These are phyloP conservation scores for Xanthoconium purpureum DNA, from an alignment of 768 basidiomycete genomes.

Conservation along the genomic window DNA sequence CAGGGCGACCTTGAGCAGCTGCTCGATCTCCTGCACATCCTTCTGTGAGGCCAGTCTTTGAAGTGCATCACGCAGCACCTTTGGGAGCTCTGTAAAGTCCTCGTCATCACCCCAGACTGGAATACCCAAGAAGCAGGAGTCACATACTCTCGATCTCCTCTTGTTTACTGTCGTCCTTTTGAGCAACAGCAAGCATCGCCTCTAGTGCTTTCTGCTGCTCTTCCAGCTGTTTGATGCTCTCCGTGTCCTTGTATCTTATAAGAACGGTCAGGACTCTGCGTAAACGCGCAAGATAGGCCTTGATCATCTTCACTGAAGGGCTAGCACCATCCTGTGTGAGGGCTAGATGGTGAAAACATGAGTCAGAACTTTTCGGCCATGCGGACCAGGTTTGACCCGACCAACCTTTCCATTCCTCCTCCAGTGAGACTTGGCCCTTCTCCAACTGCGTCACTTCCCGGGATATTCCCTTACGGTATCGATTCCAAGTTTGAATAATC, in stretches of 20 bases:
- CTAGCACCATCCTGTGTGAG: neutral
- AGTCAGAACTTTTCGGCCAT: neutral
- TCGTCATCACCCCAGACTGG: too few species aligned
- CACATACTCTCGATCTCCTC: too few species aligned
- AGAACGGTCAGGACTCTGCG: neutral
- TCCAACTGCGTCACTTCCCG: neutral
- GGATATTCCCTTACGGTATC: neutral
- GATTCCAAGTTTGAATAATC: neutral
- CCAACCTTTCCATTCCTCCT: neutral
- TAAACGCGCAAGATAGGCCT: neutral
- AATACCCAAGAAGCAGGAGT: too few species aligned
- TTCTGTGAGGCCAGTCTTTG: neutral
- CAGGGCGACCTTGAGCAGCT: neutral
- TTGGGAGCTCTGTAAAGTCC: neutral
- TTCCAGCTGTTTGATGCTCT: neutral
- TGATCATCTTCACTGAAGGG: neutral
- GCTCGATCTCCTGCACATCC: neutral
- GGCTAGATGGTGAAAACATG: neutral
- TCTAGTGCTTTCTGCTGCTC: neutral
- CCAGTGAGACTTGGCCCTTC: too few species aligned
- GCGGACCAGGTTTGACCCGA: neutral
- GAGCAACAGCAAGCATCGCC: neutral
- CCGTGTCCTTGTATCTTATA: neutral
- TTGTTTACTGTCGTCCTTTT: neutral
- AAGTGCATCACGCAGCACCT: neutral